phyloP scores from a whole-genome alignment of 1,284 basidiomycete genomes.

The Golubevia sp. region DNA sequence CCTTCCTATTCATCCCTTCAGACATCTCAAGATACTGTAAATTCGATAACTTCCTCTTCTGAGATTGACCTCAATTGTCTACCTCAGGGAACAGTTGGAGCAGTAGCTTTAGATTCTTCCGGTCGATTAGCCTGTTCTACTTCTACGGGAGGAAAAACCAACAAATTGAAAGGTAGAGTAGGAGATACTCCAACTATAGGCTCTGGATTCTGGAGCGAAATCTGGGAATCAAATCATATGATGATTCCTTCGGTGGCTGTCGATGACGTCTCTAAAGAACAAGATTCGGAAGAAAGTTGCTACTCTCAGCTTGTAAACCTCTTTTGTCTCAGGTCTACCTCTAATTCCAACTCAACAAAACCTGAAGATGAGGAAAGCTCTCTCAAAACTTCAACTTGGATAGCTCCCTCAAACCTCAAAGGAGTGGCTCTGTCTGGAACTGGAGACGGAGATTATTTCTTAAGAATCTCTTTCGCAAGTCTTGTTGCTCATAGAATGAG shows the following conservation, averaged over 20 bases:
- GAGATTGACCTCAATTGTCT: conserved; percentile 66
- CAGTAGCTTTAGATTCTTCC: conserved; percentile 74
- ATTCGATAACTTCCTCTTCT: conserved; percentile 66
- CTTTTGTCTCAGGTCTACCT: conserved; percentile 58
- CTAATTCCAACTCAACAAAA: conserved; percentile 64
- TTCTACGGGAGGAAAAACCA: conserved; percentile 79
- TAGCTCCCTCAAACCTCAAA: conserved; percentile 11
- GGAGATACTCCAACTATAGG: conserved; percentile 81
- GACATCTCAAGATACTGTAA: conserved; percentile 70
- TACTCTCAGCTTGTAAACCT: background rate
- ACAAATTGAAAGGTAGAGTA: conserved; percentile 78
- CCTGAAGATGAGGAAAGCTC: conserved; percentile 52
- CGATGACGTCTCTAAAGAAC: background rate
- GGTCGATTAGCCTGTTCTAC: conserved; percentile 76
- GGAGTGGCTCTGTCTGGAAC: conserved; percentile 80
- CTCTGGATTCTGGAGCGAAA: conserved; percentile 78
- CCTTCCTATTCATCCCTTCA: conserved; percentile 32
- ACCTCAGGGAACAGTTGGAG: conserved; percentile 79
- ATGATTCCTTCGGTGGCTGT: background rate
- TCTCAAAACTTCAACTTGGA: background rate
- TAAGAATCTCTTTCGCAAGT: conserved; percentile 71
- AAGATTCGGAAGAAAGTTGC: background rate
- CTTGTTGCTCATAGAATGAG: conserved; percentile 73
- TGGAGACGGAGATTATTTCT: conserved; percentile 82
- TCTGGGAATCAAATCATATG: conserved; percentile 67